phyloP scores from a whole-genome alignment of 202 grass and related monocot species.

The Hordeum pubiflorum region DNA sequence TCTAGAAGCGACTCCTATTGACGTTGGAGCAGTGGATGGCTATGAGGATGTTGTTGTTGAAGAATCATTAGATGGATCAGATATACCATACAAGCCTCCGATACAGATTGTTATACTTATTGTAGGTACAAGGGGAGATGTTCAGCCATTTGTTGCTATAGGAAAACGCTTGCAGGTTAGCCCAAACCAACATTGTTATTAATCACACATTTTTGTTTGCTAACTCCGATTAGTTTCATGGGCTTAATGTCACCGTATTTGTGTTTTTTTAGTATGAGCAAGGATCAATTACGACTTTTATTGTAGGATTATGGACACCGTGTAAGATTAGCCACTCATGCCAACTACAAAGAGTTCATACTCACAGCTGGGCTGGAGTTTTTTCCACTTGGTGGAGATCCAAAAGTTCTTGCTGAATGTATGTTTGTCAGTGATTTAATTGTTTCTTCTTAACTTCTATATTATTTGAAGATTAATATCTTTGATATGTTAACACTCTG shows the following conservation, averaged over 20 bases:
- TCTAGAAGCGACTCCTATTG: constrained; percentile 32
- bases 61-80: constrained; percentile 43
- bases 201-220: background rate
- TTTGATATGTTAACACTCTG: constrained; percentile 30
- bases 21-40: constrained; percentile 30
- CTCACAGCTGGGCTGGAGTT: constrained; percentile 86
- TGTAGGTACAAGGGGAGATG: constrained; percentile 90
- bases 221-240: constrained; percentile 15
- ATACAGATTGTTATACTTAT: constrained; percentile 94
- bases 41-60: constrained; percentile 40
- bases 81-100: constrained; percentile 62
- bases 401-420: constrained; percentile 95
- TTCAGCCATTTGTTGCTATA: constrained; percentile 91
- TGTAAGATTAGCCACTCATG: constrained; percentile 85
- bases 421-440: background rate
- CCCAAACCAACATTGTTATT: constrained; percentile 15
- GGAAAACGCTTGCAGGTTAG: constrained; percentile 87
- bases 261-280: background rate
- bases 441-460: background rate
- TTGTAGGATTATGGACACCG: constrained; percentile 82
- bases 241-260: constrained; percentile 22
- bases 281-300: background rate
- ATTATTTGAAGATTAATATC: constrained; percentile 22
- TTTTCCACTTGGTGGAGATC: constrained; percentile 88
- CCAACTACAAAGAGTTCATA: constrained; percentile 93